These are phyloP conservation scores for Carnegiea gigantea DNA, from an alignment of 179 eudicot species.

Conservation along the genomic window DNA sequence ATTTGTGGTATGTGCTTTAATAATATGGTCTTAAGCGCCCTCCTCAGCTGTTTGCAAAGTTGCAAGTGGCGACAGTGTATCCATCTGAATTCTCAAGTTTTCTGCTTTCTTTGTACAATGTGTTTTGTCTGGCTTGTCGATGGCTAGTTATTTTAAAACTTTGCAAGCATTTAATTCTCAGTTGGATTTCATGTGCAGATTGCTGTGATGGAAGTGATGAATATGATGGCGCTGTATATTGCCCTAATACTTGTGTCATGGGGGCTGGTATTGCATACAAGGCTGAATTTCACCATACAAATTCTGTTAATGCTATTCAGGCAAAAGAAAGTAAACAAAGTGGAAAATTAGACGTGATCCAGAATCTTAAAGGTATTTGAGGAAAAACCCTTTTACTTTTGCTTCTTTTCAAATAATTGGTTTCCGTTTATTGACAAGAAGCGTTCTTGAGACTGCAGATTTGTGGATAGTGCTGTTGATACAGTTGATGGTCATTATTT, in stretches of 20 bases:
- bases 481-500: constrained; percentile 46
- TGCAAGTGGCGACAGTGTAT: background rate
- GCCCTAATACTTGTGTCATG: constrained; percentile 87
- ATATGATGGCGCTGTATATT: constrained; percentile 54
- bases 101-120: too few relatives aligned
- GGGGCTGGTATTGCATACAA: constrained; percentile 66
- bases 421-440: background rate
- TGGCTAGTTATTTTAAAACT: background rate
- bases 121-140: background rate
- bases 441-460: constrained; percentile 40
- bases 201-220: constrained; percentile 99
- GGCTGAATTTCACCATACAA: constrained; percentile 36
- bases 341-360: constrained; percentile 37
- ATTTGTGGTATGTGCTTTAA: constrained; percentile 67
- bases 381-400: background rate
- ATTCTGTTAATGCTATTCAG: constrained; percentile 18
- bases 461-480: constrained; percentile 58
- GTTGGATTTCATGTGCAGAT: constrained; percentile 39
- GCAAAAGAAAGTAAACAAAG: constrained; percentile 32
- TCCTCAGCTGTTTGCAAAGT: background rate
- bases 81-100: too few relatives aligned
- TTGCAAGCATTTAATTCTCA: background rate
- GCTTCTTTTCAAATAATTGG: background rate
- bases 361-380: constrained; percentile 53
- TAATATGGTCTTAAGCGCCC: background rate